Evolutionary conservation across 1,284 basidiomycete genomes (phyloP), one percentile per base, ranked within the genome.

Genomic region (Microbotryum violaceum): DNA sequence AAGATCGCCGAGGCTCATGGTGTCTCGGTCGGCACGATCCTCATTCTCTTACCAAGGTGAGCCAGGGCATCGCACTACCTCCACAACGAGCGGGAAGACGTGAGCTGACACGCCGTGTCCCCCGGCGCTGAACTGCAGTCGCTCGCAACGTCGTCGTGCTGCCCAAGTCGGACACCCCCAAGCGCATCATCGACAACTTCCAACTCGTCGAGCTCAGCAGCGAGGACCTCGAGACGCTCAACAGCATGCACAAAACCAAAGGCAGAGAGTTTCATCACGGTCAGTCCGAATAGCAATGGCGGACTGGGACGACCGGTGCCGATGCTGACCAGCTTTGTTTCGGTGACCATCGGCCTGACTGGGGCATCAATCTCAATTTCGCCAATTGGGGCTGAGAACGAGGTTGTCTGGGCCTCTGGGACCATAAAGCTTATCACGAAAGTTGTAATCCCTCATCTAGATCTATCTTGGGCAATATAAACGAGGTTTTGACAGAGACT

Each of bases 161-260:
- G 67, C 87, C 87, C 21, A 88, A 89, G 77, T 88, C 83, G 27
- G 87, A 89, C 55, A 91, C 83, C 0, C 82, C 83, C 44, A 73
- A 79, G 46, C 84, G 91, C 58, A 89, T 92, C 74, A 77, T 79
- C 46, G 77, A 82, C 14, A 92, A 93, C 77, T 74, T 86, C 76
- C 76, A 85, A 73, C 81, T 87, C 67, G 78, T 88, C 63, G 78
- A 81, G 68, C 78, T 89, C 49, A 78, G 77, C 69, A 72, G 83
- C 61, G 82, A 82, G 49, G 85, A 88, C 71, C 85, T 84, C 68
- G 77, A 84, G 58, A 78, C 78, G 3, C 78, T 88, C 56, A 60
- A 68, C 54, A 37, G 47, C 6, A 29, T 68, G 16, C 29, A 65
- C 64, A 62, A 63, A 61, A 60, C 56, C 14, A 65, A 60, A 58